Evolutionary conservation across 257 asterid species (phyloP).

Genomic region (Nemophila menziesii): DNA sequence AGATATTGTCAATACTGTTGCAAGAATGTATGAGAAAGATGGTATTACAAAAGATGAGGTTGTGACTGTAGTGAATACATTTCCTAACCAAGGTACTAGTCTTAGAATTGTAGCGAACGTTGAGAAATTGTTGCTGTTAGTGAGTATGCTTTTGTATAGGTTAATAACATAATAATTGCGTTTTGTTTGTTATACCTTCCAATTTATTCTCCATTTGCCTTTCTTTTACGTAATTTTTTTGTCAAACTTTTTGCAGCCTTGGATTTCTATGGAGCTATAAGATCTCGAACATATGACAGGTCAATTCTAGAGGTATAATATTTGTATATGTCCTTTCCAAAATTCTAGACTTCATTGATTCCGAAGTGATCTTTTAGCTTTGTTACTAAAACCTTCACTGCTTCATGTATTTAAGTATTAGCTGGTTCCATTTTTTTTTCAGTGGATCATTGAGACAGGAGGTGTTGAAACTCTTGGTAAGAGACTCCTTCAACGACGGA

Average conservation of each 20-base stretch:
- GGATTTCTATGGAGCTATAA: slow-evolving; percentile 90
- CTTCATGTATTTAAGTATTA: not conserved
- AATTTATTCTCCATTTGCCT: not conserved
- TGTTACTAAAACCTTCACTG: not conserved
- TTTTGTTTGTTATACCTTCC: not conserved
- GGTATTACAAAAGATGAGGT: slow-evolving; percentile 63
- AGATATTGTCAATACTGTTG: slow-evolving; percentile 76
- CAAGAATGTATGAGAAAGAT: slow-evolving; percentile 83
- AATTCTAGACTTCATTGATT: not conserved
- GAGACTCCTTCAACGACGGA: slow-evolving; percentile 55
- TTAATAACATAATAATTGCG: not conserved
- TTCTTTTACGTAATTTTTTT: slow-evolving; percentile 5
- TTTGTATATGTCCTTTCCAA: not conserved
- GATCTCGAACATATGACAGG: slow-evolving; percentile 85
- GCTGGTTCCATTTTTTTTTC: slow-evolving; percentile 1
- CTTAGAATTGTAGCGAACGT: not conserved
- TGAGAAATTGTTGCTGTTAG: not conserved
- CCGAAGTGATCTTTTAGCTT: slow-evolving; percentile 4
- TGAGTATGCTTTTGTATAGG: not conserved
- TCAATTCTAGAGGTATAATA: slow-evolving; percentile 57
- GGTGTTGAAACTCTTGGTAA: slow-evolving; percentile 64
- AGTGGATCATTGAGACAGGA: slow-evolving; percentile 84
- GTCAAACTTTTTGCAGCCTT: slow-evolving; percentile 43
- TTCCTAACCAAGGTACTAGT: slow-evolving; percentile 77
- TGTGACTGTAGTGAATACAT: slow-evolving; percentile 41